Evolutionary conservation across 257 asterid species (phyloP).

Genomic region (Rubia yunnanensis): DNA sequence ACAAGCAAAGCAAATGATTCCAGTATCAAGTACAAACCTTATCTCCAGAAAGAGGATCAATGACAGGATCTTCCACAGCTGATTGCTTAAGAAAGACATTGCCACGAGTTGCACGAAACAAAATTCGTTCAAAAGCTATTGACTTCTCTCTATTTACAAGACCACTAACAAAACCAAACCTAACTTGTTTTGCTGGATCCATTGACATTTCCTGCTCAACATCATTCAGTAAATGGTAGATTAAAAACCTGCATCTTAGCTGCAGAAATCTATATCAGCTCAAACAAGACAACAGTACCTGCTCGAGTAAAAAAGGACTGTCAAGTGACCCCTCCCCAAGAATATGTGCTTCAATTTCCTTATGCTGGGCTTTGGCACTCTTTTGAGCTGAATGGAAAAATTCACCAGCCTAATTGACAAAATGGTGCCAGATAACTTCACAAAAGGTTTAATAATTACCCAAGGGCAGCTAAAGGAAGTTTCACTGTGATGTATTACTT

Average conservation of each 20-base stretch:
- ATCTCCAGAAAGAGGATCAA: slow-evolving; percentile 49
- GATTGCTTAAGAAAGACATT: slow-evolving; percentile 55
- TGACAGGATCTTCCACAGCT: slow-evolving; percentile 38
- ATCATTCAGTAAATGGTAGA: slow-evolving; percentile 5
- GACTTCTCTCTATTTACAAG: slow-evolving; percentile 53
- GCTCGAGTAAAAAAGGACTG: slow-evolving; percentile 57
- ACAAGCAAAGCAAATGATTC: not conserved
- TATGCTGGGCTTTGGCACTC: slow-evolving; percentile 39
- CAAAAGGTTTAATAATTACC: not conserved
- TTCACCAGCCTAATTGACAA: slow-evolving; percentile 44
- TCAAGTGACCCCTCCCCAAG: slow-evolving; percentile 44
- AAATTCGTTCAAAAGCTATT: slow-evolving; percentile 46
- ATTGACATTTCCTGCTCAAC: slow-evolving; percentile 32
- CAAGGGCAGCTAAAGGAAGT: not conserved
- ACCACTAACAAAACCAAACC: slow-evolving; percentile 55
- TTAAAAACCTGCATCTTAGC: not conserved
- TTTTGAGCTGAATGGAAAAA: slow-evolving; percentile 53
- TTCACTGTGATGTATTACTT: not conserved
- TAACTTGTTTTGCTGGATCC: slow-evolving; percentile 51
- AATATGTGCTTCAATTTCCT: slow-evolving; percentile 28
- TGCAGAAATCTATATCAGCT: not conserved
- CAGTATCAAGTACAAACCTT: slow-evolving; percentile 26
- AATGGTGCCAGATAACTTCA: not conserved
- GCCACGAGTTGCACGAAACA: slow-evolving; percentile 64
- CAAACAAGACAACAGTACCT: slow-evolving; percentile 29